phyloP scores from a whole-genome alignment of 192 early-diverging fungal species.

The Powellomyces hirtus region DNA sequence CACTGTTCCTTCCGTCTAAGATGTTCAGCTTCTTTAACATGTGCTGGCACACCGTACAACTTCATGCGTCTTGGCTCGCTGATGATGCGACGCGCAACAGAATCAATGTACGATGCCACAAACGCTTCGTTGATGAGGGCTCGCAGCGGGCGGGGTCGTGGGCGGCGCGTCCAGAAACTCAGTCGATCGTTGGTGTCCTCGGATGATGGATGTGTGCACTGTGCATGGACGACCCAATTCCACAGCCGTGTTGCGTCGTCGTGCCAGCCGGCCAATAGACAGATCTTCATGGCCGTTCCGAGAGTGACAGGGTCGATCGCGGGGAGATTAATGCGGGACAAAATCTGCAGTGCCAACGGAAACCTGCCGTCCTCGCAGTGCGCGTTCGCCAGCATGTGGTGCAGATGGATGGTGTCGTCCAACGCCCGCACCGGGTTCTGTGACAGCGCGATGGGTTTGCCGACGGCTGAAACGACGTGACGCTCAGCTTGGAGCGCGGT shows the following conservation, averaged over 20 bases:
- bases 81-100: too few species aligned
- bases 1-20: too few species aligned
- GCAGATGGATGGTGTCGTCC: too few species aligned
- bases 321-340: neutral
- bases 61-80: too few species aligned
- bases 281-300: conserved; percentile 10
- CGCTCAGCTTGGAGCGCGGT: too few species aligned
- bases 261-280: neutral
- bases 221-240: conserved; percentile 1
- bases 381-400: conserved; percentile 19
- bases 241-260: neutral
- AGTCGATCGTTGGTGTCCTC: neutral
- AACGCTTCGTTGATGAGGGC: neutral
- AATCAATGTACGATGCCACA: neutral
- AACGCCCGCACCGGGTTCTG: too few species aligned
- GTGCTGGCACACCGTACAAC: too few species aligned
- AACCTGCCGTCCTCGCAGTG: neutral
- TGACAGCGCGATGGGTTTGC: too few species aligned
- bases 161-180: neutral
- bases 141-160: neutral
- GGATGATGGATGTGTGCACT: too few species aligned
- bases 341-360: neutral
- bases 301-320: conserved; percentile 8
- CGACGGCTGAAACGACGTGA: too few species aligned
- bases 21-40: too few species aligned